Percentiles rank a stretch among this genome's conserved stretches.
These are phyloP conservation scores for Rusavskia elegans DNA, from an alignment of 495 filamentous ascomycete species.

Conservation along the genomic window DNA sequence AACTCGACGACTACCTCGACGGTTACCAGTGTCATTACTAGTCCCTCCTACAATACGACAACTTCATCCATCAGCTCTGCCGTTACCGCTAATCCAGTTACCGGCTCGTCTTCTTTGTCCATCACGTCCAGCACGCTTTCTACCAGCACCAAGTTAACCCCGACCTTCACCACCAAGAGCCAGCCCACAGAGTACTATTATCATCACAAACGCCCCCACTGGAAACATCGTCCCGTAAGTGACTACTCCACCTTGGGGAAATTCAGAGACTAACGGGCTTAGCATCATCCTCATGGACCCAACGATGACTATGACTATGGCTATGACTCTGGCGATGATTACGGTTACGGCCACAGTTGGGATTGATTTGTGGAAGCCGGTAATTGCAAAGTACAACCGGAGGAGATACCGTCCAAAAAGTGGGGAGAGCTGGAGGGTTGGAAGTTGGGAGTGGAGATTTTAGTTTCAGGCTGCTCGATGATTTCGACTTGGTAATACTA, in stretches of 20 bases:
- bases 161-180: not conserved
- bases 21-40: too few relatives aligned
- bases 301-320: not conserved
- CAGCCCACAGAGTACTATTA: conserved; percentile 1
- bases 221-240: not conserved
- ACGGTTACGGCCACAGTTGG: not conserved
- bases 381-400: too few relatives aligned
- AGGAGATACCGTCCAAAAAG: too few relatives aligned
- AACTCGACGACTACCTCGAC: not conserved
- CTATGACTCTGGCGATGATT: conserved; percentile 1
- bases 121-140: not conserved
- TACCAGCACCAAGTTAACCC: not conserved
- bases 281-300: not conserved
- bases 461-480: not conserved
- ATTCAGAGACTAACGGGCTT: not conserved
- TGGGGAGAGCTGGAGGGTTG: too few relatives aligned
- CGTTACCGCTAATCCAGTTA: not conserved
- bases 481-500: not conserved
- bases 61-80: not conserved
- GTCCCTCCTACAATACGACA: not conserved
- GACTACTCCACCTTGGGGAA: not conserved
- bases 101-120: not conserved
- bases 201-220: not conserved
- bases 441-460: too few relatives aligned
- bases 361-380: not conserved